These are phyloP conservation scores for Fusarium continuum DNA, from an alignment of 2,329 filamentous ascomycete species.

Conservation along the genomic window DNA sequence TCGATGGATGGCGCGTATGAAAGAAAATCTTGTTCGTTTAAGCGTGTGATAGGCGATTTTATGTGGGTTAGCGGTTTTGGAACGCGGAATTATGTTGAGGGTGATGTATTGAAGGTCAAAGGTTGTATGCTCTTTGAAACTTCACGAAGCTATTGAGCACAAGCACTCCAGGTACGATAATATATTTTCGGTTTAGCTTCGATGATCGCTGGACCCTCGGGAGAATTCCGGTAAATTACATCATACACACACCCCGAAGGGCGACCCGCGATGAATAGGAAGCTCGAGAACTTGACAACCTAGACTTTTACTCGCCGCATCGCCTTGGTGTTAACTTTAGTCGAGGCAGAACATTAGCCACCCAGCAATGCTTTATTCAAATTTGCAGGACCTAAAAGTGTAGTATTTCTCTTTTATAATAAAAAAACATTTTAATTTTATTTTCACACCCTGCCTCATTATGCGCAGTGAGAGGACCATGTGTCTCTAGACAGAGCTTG, in stretches of 20 bases:
- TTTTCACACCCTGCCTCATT: too few species aligned
- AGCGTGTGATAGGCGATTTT: fast-evolving
- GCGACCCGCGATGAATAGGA: constrained; percentile 10
- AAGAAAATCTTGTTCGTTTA: fast-evolving
- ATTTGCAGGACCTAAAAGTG: too few species aligned
- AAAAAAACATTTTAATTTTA: too few species aligned
- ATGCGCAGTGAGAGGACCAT: too few species aligned
- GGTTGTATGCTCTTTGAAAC: neutral
- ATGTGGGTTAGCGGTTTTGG: neutral
- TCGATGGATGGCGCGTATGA: neutral
- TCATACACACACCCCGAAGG: constrained; percentile 16
- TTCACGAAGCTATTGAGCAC: constrained; percentile 23
- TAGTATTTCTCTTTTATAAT: too few species aligned
- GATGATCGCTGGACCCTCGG: neutral
- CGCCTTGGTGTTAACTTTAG: too few species aligned
- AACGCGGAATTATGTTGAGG: neutral
- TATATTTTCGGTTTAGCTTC: constrained; percentile 18
- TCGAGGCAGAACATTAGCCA: too few species aligned
- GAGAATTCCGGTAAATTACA: constrained; percentile 27
- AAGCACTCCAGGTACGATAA: constrained; percentile 27
- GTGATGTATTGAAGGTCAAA: neutral
- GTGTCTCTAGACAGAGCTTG: too few species aligned
- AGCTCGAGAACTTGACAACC: too few species aligned
- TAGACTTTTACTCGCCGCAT: too few species aligned
- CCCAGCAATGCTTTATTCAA: too few species aligned